Evolutionary conservation across 169 alveolate genomes (phyloP).

Genomic region (Babesia sp.): DNA sequence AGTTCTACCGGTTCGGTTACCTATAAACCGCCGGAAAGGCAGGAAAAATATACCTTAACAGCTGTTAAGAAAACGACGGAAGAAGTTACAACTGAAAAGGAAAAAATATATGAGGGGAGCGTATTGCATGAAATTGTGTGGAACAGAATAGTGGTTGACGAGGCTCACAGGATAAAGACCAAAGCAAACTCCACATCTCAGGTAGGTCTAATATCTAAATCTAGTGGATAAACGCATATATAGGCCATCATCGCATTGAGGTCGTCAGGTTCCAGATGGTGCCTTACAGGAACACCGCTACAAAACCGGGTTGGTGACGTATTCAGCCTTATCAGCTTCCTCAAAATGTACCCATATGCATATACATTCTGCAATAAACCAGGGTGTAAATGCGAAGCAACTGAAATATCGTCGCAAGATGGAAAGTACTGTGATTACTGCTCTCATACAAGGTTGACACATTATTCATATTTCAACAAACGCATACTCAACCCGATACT

Average conservation of each 20-base stretch:
- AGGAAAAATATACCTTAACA: conserved; percentile 15
- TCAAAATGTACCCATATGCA: conserved; percentile 75
- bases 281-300: conserved; percentile 97
- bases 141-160: conserved; percentile 91
- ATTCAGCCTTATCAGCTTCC: conserved; percentile 89
- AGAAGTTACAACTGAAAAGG: not conserved
- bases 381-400: conserved; percentile 80
- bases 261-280: conserved; percentile 87
- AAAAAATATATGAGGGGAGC: conserved; percentile 66
- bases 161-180: conserved; percentile 95
- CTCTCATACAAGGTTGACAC: conserved; percentile 81
- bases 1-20: too few species aligned
- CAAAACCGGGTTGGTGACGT: conserved; percentile 95
- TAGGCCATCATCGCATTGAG: conserved; percentile 66
- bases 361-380: conserved; percentile 86
- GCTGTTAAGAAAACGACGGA: not conserved
- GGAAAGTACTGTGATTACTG: conserved; percentile 80
- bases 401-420: conserved; percentile 76
- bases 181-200: conserved; percentile 89
- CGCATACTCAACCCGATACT: conserved; percentile 83
- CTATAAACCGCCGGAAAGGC: not conserved
- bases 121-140: conserved; percentile 70
- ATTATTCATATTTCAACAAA: conserved; percentile 83
- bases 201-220: conserved; percentile 1
- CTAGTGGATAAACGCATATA: not conserved